Evolutionary conservation across 2,329 filamentous ascomycete species (phyloP).

Genomic region (Didymella exigua): DNA sequence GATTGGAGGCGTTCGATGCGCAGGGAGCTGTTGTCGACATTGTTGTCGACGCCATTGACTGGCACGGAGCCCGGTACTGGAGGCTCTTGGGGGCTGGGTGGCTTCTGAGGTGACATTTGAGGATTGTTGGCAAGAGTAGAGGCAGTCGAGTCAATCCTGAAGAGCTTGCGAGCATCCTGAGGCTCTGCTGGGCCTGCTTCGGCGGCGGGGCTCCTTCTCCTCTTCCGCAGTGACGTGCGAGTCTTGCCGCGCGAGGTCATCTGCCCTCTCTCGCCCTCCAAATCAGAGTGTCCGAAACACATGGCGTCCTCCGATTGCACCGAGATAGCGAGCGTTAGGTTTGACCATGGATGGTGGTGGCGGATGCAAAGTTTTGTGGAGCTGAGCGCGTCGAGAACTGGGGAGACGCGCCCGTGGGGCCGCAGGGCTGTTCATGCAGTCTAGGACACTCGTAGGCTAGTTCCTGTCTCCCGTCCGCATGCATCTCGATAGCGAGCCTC

Average conservation of each 20-base stretch:
- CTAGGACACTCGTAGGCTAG: conserved; percentile 19
- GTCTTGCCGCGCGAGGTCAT: not conserved
- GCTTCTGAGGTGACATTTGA: not conserved
- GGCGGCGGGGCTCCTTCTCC: not conserved
- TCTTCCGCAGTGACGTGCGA: conserved; percentile 6
- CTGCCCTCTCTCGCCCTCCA: not conserved
- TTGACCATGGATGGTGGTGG: conserved; percentile 4
- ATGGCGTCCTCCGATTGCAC: conserved; percentile 3
- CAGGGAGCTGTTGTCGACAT: not conserved
- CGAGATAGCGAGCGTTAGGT: not conserved
- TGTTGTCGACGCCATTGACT: not conserved
- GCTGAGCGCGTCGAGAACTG: not conserved
- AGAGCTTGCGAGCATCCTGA: conserved; percentile 5
- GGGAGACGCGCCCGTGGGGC: conserved; percentile 22
- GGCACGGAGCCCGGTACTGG: not conserved
- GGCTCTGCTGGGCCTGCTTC: not conserved
- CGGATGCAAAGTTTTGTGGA: not conserved
- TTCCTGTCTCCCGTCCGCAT: conserved; percentile 26
- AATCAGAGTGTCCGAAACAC: conserved; percentile 7
- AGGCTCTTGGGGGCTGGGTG: not conserved
- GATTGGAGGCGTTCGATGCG: not conserved
- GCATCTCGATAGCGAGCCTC: conserved; percentile 19
- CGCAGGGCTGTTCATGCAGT: conserved; percentile 2
- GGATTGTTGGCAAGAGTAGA: not conserved
- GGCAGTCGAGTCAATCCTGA: conserved; percentile 4